Evolutionary conservation across 306 rosid genomes (phyloP).

Genomic region (Lathyrus tuberosus): DNA sequence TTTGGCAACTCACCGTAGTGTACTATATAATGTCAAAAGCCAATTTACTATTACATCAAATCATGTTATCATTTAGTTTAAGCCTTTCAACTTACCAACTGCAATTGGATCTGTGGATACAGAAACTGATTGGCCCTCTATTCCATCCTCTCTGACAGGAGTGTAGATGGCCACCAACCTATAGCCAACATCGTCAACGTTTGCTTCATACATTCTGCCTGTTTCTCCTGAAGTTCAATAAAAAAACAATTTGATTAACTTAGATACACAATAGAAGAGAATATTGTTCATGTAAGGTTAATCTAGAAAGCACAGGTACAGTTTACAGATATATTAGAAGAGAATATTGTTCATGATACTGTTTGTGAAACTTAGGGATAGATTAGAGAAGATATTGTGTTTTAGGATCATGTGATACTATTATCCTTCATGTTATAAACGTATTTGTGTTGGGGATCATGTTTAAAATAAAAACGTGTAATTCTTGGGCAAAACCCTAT

Average conservation of each 20-base stretch:
- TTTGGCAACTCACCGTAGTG: conserved; percentile 15
- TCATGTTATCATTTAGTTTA: conserved; percentile 1
- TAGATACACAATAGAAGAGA: conserved; percentile 17
- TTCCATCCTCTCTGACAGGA: conserved; percentile 94
- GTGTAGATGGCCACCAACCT: conserved; percentile 93
- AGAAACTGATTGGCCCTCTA: conserved; percentile 89
- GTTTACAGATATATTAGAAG: too few species aligned
- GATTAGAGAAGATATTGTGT: too few species aligned
- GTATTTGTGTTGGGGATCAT: too few species aligned
- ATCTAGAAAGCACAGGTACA: conserved; percentile 10
- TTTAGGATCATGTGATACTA: too few species aligned
- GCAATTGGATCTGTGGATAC: conserved; percentile 95
- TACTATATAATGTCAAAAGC: conserved; percentile 18
- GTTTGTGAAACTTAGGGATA: too few species aligned
- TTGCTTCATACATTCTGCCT: conserved; percentile 92
- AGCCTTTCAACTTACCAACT: conserved; percentile 66
- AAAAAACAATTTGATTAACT: conserved; percentile 20
- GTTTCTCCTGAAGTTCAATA: conserved; percentile 74
- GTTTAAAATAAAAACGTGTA: too few species aligned
- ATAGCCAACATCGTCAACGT: conserved; percentile 96
- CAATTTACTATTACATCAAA: conserved; percentile 23
- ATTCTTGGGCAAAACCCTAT: too few species aligned
- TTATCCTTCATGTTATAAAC: too few species aligned
- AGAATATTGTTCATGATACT: too few species aligned
- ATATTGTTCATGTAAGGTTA: background rate